phyloP scores from a whole-genome alignment of 345 rosid species.

The Sapria himalayana region DNA sequence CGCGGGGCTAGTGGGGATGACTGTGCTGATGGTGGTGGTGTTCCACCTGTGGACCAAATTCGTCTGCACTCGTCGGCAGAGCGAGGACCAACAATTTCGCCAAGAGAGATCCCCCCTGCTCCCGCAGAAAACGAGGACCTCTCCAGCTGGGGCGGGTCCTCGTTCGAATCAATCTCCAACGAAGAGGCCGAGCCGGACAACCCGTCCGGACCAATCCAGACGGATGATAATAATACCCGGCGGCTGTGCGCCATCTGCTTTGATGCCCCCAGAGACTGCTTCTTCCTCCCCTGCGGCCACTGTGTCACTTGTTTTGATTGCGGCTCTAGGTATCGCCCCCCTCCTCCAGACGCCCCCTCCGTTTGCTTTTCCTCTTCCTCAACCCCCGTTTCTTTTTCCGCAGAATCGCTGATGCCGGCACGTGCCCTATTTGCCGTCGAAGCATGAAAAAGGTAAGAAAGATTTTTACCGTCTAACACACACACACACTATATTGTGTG shows the following conservation, averaged over 20 bases:
- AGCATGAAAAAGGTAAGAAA: constrained; percentile 78
- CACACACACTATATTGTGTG: background rate
- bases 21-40: constrained; percentile 34
- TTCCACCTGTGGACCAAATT: constrained; percentile 45
- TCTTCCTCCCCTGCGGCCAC: constrained; percentile 97
- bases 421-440: constrained; percentile 70
- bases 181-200: constrained; percentile 58
- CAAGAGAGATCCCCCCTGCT: constrained; percentile 59
- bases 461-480: constrained; percentile 46
- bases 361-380: no score
- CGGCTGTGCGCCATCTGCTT: constrained; percentile 95
- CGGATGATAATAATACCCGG: constrained; percentile 42
- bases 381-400: constrained; percentile 6
- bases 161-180: constrained; percentile 56
- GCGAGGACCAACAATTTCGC: no score
- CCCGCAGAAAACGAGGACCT: constrained; percentile 53
- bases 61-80: constrained; percentile 18
- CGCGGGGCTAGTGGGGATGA: constrained; percentile 51
- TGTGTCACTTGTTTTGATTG: constrained; percentile 83
- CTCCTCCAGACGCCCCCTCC: no score
- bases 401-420: constrained; percentile 74
- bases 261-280: constrained; percentile 96
- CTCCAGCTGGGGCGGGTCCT: constrained; percentile 89
- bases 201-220: constrained; percentile 24
- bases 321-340: constrained; percentile 62